Evolutionary conservation across 1,139 yeast genomes (phyloP).

Genomic region (Fermentozyma sake): DNA sequence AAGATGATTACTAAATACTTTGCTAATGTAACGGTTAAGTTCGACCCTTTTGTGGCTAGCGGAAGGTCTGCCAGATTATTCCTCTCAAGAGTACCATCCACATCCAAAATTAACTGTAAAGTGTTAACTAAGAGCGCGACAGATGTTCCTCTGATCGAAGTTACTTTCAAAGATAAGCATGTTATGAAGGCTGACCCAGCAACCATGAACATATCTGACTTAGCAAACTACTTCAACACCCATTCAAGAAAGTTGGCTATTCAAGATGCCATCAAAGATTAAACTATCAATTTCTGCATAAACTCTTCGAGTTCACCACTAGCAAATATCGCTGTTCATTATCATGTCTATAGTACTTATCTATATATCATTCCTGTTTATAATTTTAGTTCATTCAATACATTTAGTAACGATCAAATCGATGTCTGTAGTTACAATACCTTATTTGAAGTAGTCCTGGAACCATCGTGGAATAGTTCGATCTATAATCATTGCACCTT

Average conservation of each 20-base stretch:
- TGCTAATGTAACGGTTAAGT: slow-evolving; percentile 68
- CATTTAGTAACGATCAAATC: too few species aligned
- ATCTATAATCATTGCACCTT: slow-evolving; percentile 6
- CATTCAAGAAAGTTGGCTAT: slow-evolving; percentile 69
- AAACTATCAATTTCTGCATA: slow-evolving; percentile 1
- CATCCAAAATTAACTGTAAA: slow-evolving; percentile 53
- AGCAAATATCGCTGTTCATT: neutral
- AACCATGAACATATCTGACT: slow-evolving; percentile 46
- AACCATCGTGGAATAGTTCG: slow-evolving; percentile 16
- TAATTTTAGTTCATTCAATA: too few species aligned
- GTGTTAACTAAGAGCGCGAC: slow-evolving; percentile 43
- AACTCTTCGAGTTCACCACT: neutral
- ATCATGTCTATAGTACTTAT: slow-evolving; percentile 3
- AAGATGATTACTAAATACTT: slow-evolving; percentile 88
- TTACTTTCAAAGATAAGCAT: slow-evolving; percentile 79
- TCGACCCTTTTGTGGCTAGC: slow-evolving; percentile 72
- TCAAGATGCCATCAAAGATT: slow-evolving; percentile 51
- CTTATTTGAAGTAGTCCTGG: slow-evolving; percentile 8
- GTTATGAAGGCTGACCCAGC: slow-evolving; percentile 66
- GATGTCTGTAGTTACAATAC: too few species aligned
- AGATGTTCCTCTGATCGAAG: slow-evolving; percentile 59
- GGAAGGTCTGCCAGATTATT: slow-evolving; percentile 81
- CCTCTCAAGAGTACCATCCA: slow-evolving; percentile 74
- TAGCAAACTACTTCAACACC: slow-evolving; percentile 54
- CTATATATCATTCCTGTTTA: too few species aligned